Percentiles rank a stretch among this genome's conserved stretches.
Evolutionary conservation across 352 stramenopile species (phyloP).

Genomic region (Thalassiosira tumida): DNA sequence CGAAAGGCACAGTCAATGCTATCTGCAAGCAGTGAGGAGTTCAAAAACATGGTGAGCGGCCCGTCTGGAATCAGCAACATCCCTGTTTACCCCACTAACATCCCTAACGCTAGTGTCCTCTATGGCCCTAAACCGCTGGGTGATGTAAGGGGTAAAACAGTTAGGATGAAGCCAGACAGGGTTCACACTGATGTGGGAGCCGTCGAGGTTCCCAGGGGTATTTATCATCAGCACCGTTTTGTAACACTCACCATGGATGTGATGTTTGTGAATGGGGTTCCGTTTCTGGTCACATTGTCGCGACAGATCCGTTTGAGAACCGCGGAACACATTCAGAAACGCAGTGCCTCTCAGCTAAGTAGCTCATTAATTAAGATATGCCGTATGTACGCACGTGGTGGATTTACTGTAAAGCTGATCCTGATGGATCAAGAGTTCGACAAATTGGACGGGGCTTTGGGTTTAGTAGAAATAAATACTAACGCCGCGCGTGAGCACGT

Average conservation of each 20-base stretch:
- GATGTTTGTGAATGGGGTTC: background rate
- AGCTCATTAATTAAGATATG: background rate
- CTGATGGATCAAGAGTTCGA: background rate
- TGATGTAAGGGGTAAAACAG: background rate
- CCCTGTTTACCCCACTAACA: background rate
- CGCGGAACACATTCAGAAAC: background rate
- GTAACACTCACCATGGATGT: background rate
- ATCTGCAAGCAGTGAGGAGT: background rate
- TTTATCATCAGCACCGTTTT: slow-evolving; percentile 3
- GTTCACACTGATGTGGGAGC: background rate
- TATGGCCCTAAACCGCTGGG: slow-evolving; percentile 2
- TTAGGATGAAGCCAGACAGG: background rate
- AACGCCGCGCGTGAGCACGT: background rate
- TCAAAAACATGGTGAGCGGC: slow-evolving; percentile 7
- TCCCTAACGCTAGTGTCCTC: background rate
- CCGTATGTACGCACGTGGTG: background rate
- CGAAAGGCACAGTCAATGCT: slow-evolving; percentile 3
- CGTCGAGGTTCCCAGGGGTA: background rate
- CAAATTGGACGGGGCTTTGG: background rate
- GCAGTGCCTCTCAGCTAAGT: background rate
- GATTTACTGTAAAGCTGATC: background rate
- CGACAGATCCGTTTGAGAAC: too few species aligned
- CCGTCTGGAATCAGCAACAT: background rate
- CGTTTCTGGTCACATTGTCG: background rate
- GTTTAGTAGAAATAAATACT: background rate